Percentiles rank a stretch among this genome's conserved stretches.
Conservation (phyloP, 2,329 filamentous ascomycete species). For the Paraphaeosphaeria sporulosa region DNA sequence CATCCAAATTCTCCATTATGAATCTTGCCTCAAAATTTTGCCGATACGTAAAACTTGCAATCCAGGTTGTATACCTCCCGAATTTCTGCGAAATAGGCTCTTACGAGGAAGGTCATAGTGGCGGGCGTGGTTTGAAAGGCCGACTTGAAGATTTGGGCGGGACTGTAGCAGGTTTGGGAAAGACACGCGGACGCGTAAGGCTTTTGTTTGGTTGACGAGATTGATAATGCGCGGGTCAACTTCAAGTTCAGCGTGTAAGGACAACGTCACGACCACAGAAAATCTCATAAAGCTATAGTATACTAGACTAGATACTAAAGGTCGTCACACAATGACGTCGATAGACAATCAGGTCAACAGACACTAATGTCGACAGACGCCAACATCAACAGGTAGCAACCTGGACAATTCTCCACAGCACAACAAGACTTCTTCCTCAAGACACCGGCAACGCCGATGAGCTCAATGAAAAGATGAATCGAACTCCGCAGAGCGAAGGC, state of each 20-base stretch:
- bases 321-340: too few species aligned
- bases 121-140: too few species aligned
- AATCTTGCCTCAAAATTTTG: too few species aligned
- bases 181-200: background rate
- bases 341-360: too few species aligned
- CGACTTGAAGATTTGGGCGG: background rate
- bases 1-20: too few species aligned
- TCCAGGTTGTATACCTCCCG: too few species aligned
- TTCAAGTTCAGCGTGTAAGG: background rate
- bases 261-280: background rate
- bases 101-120: background rate
- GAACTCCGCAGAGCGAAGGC: background rate
- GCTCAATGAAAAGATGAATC: slow-evolving; percentile 6
- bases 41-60: too few species aligned
- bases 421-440: slow-evolving; percentile 3
- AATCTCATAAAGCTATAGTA: background rate
- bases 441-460: background rate
- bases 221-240: background rate
- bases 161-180: background rate
- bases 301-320: background rate
- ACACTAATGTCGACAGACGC: too few species aligned
- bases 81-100: too few species aligned
- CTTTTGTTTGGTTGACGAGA: background rate
- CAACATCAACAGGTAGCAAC: background rate
- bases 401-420: background rate